Base-by-base conservation (phyloP, 495 filamentous ascomycete genomes). In the Chaetomium fimeti region DNA sequence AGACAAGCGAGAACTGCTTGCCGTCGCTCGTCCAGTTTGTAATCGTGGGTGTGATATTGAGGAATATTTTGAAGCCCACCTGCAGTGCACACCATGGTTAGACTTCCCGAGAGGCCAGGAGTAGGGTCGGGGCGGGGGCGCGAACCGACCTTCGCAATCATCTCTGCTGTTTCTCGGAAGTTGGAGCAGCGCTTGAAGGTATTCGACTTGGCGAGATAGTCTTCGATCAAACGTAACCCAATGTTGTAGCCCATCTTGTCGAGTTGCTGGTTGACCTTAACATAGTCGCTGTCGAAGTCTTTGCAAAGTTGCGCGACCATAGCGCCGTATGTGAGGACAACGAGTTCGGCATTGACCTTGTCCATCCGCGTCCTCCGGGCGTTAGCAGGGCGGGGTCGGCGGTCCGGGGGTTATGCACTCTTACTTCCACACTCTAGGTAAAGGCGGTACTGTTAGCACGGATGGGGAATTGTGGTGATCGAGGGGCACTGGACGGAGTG, bases 231-330 rank as follows among this genome's bases (percentile, higher is more conserved):
- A 28, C 94, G 90, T 75, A 98, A 84, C 9, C 94, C 94, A 63
- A 98, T 98, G 69, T 97, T 97, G 81, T 98, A 96, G 43, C 94
- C 94, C 94, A 98, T 98, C 78, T 92, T 95, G 72, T 98, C 94
- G 52, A 98, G 81, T 74, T 98, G 94, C 78, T 91, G 91, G 79
- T 98, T 98, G 74, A 92, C 93, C 74, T 98, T 91, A 57, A 85
- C 82, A 70, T 98, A 98, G 76, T 97, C 89, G 65, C 86, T 87
- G 66, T 97, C 91, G 71, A 89, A 96, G 81, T 98, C 94, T 74
- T 93, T 92, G 79, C 92, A 97, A 59, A 98, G 83, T 76, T 98
- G 94, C 45, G 91, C 89, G 60, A 98, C 94, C 69, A 98, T 96
- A 16, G 95, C 97, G 65, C 94, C 94, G 73, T 98, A 98, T 47